Conservation (phyloP, 2,329 filamentous ascomycete genomes). For the Calonectria henricotiae region DNA sequence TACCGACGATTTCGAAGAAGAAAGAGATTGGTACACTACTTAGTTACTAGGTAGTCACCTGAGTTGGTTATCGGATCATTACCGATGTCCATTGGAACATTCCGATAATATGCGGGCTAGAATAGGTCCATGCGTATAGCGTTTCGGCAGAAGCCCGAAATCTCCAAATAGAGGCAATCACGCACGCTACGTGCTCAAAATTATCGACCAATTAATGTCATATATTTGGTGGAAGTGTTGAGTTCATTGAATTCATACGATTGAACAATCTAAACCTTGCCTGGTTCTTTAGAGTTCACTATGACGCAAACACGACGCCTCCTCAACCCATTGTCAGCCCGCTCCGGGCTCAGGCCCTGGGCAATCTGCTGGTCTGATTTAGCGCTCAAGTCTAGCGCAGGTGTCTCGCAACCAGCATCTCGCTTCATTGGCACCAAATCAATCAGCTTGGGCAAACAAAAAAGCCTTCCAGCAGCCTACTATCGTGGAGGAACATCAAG, state of each 20-base stretch:
- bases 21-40: too few species aligned
- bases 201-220: neutral
- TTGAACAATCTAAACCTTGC: neutral
- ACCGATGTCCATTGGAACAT: neutral
- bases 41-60: neutral
- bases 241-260: too few species aligned
- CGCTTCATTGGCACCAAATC: neutral
- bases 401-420: neutral
- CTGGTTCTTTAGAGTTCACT: too few species aligned
- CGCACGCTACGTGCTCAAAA: neutral
- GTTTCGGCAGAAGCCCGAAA: slow-evolving; percentile 3
- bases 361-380: neutral
- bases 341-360: neutral
- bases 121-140: neutral
- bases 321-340: neutral
- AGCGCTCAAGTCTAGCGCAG: neutral
- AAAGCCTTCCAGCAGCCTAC: slow-evolving; percentile 68
- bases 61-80: neutral
- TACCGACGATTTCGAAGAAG: too few species aligned
- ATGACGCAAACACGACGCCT: neutral
- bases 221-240: neutral
- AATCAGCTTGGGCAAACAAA: slow-evolving; percentile 27
- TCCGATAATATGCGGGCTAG: too few species aligned
- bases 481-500: slow-evolving; percentile 78
- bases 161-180: neutral